Base-by-base conservation (phyloP, 1,139 yeast species). In the Suhomyces bokatorum region DNA sequence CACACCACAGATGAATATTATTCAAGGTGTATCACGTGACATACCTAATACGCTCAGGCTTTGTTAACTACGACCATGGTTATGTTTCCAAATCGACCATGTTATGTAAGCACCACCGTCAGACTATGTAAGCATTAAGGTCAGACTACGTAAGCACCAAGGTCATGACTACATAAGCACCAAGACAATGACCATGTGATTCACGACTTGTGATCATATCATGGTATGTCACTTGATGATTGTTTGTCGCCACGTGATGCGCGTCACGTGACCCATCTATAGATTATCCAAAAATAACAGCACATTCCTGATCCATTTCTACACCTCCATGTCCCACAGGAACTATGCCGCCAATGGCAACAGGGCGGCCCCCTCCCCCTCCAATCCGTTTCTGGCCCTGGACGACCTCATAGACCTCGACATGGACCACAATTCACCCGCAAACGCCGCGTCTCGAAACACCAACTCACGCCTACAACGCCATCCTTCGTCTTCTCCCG, bases 351-450 rank as follows among this genome's bases (percentile, higher is more conserved):
- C 37, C 9, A 37, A 35, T 37, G 36, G 36, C 38, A 28, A 15
- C 26, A 14, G 26, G 8, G 7, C 36, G 26, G 46, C 39, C n/a
- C 47, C 7, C 40, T 29, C 17, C 9, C 16, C 30, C 17, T 17
- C 17, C 14, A 44, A 44, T 27, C 47, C 44, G 22, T 44, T 40
- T 42, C 43, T 42, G 15, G 52, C 47, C 32, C 39, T 53, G n/a
- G 49, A 45, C 22, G 60, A 67, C 49, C 64, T 69, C 35, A 69
- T 69, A 40, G 75, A 70, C 47, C 56, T 68, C 48, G 73, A 67
- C 36, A 46, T 44, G 40, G 51, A 33, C 16, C 32, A 43, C 26
- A 31, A 32, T 22, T 24, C 36, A 14, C 24, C 6, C 9, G 24
- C 9, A 20, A 20, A 20, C 24, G 24, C 24, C 24, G 24, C 8